Conservation (phyloP, 2,329 filamentous ascomycete species). For the Daldinia sp. region DNA sequence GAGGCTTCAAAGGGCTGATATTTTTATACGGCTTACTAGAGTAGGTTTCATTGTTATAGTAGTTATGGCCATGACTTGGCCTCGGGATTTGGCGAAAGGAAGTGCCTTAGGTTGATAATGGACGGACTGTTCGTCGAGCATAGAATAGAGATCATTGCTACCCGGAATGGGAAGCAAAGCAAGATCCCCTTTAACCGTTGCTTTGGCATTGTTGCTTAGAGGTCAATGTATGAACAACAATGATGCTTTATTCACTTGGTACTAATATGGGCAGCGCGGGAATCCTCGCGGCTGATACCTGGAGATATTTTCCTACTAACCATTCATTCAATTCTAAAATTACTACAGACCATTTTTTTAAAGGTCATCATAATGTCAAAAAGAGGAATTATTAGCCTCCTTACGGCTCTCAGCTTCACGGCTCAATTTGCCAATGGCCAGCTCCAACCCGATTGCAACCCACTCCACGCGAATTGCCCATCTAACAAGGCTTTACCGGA, state of each 20-base stretch:
- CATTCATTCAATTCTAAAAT: constrained; percentile 26
- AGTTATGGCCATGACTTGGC: not conserved
- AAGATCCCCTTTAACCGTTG: constrained; percentile 34
- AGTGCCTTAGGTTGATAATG: constrained; percentile 17
- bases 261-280: constrained; percentile 38
- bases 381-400: constrained; percentile 37
- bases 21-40: constrained; percentile 17
- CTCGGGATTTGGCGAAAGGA: constrained; percentile 14
- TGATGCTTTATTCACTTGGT: constrained; percentile 42
- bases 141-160: not conserved
- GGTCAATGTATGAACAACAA: constrained; percentile 36
- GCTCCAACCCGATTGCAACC: constrained; percentile 45
- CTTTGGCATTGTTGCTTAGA: constrained; percentile 41
- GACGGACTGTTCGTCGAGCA: not conserved
- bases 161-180: constrained; percentile 40
- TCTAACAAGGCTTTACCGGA: constrained; percentile 42
- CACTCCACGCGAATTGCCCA: constrained; percentile 40
- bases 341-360: constrained; percentile 29
- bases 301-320: constrained; percentile 16
- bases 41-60: constrained; percentile 26
- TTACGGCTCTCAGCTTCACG: constrained; percentile 38
- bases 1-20: constrained; percentile 12
- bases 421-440: constrained; percentile 40
- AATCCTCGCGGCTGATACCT: not conserved
- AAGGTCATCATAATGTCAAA: constrained; percentile 40